Base-by-base conservation (phyloP, 2,329 filamentous ascomycete species). In the Fusarium siculi region DNA sequence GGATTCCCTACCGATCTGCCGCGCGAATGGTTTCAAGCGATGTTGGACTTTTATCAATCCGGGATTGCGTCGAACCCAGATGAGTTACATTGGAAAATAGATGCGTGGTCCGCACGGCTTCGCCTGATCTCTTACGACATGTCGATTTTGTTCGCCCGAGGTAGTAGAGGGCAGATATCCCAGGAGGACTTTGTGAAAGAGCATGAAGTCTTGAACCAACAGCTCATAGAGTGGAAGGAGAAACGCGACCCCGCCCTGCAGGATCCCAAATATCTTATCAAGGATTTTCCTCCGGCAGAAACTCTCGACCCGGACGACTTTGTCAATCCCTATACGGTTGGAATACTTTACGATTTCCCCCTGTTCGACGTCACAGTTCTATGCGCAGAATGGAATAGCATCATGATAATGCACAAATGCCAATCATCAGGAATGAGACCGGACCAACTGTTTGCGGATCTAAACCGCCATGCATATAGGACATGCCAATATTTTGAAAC, bases 401-500 rank as follows among this genome's bases (percentile, higher is more conserved):
- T 95, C 30, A 87, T 92, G 53, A 86, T 96, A 66, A 94, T 97
- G 92, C 94, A 94, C 81, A 90, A 91, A 73, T 91, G 92, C 74
- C 93, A 96, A 76, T 89, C 91, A 4, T 87, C 90, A 7, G 84
- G 88, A 55, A 85, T 88, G 4, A 81, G 89, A 56, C 85, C 87
- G 43, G 88, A 82, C 76, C 80, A 85, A 49, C 81, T 86, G 5
- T 84, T 84, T 44, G 75, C 86, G 18, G 90, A 93, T 58, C 77
- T 96, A 60, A 85, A 85, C 7, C 80, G 85, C 4, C 86, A 93
- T 64, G 92, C 94, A 2, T 89, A 92, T 73, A 87, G 89, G 59
- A 91, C 92, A 46, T 95, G 93, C 78, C 92, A 93, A 76, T 87
- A 96, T 66, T 95, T 95, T 66, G 94, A 97, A 81, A 89, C 92